Base-by-base conservation (phyloP, 2,329 filamentous ascomycete species). In the Nigrospora oryzae region DNA sequence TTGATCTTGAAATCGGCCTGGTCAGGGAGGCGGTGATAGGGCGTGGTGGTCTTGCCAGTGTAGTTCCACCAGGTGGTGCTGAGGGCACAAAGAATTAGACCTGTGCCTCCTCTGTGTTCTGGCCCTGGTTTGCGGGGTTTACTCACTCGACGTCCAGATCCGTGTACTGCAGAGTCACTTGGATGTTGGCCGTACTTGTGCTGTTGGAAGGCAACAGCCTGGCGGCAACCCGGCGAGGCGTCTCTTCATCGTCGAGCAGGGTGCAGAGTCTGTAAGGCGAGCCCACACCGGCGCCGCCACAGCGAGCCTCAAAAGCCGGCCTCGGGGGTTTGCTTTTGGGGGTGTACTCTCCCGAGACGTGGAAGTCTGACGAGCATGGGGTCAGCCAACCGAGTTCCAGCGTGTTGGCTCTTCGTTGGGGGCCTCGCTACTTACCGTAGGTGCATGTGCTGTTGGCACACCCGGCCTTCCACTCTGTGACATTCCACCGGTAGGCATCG, bases 51-150 rank as follows among this genome's bases (percentile, higher is more conserved):
- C 42, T 56, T 49, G 34, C 59, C 59, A 11, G 59, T 63, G 46
- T 55, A 62, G 53, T 63, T 63, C 58, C 58, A 63, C 53, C 54
- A 61, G 7, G 55, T 57, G 14, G 52, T 49, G 38, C 54, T 58
- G 38, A 40, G 19, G 12, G 11, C 5, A 38, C 34, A 28, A 28
- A 7, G 23, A 7, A 10, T 28, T 7, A 28, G 23, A 6, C 23
- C 23, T 28, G 23, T 28, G 23, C 10, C 23, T 28, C 23, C 23
- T 10, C 10, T 28, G 23, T 28, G 23, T 10, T 28, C 23, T 28
- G 34, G 34, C n/a, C n/a, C n/a, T n/a, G 8, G 44, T 46, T 32
- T 48, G 42, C 41, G 41, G 35, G 30, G n/a, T 28, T 39, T 13
- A 56, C 56, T 56, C 38, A 58, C 49, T 47, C 31, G 5, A 42